Conservation (phyloP, 164 flowering plant genomes). For the Nelumbo lutea region DNA sequence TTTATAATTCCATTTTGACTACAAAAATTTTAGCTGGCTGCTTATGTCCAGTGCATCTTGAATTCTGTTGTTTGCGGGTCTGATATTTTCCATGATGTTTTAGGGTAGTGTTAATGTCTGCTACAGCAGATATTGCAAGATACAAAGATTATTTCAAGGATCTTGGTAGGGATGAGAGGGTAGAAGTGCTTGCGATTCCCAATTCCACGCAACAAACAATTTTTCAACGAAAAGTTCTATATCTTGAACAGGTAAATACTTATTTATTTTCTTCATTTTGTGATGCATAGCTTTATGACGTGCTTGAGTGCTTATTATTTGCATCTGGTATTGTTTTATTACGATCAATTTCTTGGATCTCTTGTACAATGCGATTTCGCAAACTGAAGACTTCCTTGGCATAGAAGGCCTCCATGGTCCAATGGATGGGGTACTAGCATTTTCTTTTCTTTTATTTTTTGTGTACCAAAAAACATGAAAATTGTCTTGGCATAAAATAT, state of each 20-base stretch:
- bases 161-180: slow-evolving; percentile 89
- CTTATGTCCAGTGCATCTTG: not conserved
- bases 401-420: too few species aligned
- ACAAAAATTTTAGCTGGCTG: not conserved
- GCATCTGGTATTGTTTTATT: not conserved
- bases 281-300: not conserved
- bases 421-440: too few species aligned
- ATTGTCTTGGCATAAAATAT: too few species aligned
- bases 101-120: slow-evolving; percentile 98
- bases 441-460: too few species aligned
- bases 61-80: slow-evolving; percentile 3
- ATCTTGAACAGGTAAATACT: slow-evolving; percentile 77
- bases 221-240: slow-evolving; percentile 59
- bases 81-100: slow-evolving; percentile 14
- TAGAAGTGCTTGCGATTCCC: slow-evolving; percentile 89
- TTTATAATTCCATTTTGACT: not conserved
- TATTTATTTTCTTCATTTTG: not conserved
- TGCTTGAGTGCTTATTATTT: not conserved
- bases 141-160: slow-evolving; percentile 86
- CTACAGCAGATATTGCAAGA: slow-evolving; percentile 82
- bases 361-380: not conserved
- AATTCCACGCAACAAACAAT: slow-evolving; percentile 43
- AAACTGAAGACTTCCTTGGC: too few species aligned
- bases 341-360: not conserved
- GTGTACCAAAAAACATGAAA: too few species aligned